Conservation (phyloP, 352 stramenopile genomes). For the Phytophthora meadii region DNA sequence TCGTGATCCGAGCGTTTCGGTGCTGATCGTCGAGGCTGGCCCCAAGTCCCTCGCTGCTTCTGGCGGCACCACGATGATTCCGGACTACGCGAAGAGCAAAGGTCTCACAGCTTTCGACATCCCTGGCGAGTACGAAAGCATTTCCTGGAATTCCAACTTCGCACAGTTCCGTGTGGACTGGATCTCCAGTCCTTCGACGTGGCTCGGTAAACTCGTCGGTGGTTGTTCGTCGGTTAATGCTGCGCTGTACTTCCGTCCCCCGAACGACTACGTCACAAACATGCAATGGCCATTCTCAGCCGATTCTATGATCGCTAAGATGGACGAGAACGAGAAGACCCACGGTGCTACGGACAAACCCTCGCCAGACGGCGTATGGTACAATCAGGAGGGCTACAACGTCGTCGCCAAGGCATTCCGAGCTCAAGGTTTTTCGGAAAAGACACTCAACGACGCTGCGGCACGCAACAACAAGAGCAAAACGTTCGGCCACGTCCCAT, state of each 20-base stretch:
- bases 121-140: constrained; percentile 63
- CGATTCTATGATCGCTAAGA: constrained; percentile 62
- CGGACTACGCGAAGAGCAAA: constrained; percentile 44
- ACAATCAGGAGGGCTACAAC: constrained; percentile 63
- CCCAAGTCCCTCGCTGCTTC: constrained; percentile 48
- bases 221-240: constrained; percentile 83
- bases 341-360: constrained; percentile 57
- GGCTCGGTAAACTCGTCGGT: constrained; percentile 79
- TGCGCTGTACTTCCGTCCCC: constrained; percentile 77
- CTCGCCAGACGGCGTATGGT: constrained; percentile 59
- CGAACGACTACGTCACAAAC: constrained; percentile 56
- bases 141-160: constrained; percentile 46
- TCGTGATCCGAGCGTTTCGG: constrained; percentile 54
- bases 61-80: constrained; percentile 50
- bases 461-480: constrained; percentile 67
- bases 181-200: constrained; percentile 44
- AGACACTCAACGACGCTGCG: constrained; percentile 50
- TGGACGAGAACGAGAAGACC: constrained; percentile 52
- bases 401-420: constrained; percentile 52
- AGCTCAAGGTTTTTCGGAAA: constrained; percentile 47
- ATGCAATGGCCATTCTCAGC: constrained; percentile 52
- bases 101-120: constrained; percentile 75
- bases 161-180: constrained; percentile 55
- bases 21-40: constrained; percentile 72
- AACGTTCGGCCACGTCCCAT: constrained; percentile 60